phyloP scores from a whole-genome alignment of 2,329 filamentous ascomycete genomes.

The Fusarium marasasianum region DNA sequence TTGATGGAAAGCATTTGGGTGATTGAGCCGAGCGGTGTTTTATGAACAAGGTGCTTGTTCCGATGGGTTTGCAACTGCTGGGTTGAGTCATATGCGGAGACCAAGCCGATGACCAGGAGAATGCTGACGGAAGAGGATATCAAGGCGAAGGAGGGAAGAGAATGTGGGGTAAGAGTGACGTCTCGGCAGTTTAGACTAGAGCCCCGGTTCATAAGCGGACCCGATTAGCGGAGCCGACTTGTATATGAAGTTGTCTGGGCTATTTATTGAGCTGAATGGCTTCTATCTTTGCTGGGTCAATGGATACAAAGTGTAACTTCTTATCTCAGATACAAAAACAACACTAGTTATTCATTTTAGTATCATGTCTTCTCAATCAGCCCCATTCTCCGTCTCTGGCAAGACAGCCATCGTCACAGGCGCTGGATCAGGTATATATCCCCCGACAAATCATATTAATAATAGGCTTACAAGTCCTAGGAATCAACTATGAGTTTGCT shows the following conservation, averaged over 20 bases:
- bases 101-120: background rate
- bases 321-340: fast-evolving
- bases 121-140: conserved; percentile 1
- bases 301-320: background rate
- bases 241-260: background rate
- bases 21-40: background rate
- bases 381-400: conserved; percentile 32
- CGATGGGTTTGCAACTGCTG: background rate
- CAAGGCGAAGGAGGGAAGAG: conserved; percentile 17
- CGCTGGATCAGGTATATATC: conserved; percentile 14
- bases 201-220: background rate
- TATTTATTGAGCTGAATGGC: background rate
- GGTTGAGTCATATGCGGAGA: background rate
- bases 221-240: conserved; percentile 4
- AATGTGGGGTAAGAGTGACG: conserved; percentile 30
- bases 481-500: conserved; percentile 51
- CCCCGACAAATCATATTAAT: fast-evolving
- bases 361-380: conserved; percentile 9
- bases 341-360: background rate
- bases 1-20: background rate
- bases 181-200: background rate
- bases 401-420: conserved; percentile 35
- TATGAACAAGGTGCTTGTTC: background rate
- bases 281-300: fast-evolving
- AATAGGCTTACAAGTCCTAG: background rate